Conservation (phyloP, 2,329 filamentous ascomycete species). For the Tolypocladium pustulatum region DNA sequence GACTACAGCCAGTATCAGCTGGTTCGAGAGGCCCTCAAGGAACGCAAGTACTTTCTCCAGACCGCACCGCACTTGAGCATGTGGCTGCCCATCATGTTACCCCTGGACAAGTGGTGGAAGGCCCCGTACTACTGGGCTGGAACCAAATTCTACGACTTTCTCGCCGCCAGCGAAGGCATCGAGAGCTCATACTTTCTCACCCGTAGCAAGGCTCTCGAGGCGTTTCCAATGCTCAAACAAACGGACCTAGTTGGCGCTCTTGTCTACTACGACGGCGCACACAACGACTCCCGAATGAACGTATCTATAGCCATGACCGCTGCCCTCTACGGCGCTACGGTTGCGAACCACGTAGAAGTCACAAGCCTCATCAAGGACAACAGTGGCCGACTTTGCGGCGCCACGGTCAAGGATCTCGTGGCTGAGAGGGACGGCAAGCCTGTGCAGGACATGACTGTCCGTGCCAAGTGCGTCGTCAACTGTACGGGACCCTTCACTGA, state of each 20-base stretch:
- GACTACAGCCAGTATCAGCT: conserved; percentile 65
- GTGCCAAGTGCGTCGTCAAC: conserved; percentile 75
- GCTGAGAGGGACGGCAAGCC: conserved; percentile 49
- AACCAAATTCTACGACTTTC: conserved; percentile 74
- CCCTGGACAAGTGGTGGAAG: conserved; percentile 67
- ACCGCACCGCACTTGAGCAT: conserved; percentile 63
- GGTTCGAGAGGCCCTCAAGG: conserved; percentile 62
- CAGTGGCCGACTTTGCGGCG: conserved; percentile 62
- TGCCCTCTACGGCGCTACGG: conserved; percentile 73
- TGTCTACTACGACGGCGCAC: conserved; percentile 85
- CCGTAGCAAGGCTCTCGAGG: conserved; percentile 74
- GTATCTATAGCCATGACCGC: conserved; percentile 81
- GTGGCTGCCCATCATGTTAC: conserved; percentile 69
- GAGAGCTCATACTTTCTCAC: conserved; percentile 85
- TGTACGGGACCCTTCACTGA: conserved; percentile 84
- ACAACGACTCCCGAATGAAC: conserved; percentile 91
- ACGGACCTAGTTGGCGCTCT: conserved; percentile 69
- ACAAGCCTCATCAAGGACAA: conserved; percentile 66
- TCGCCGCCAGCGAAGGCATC: conserved; percentile 78
- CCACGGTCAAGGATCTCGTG: conserved; percentile 61
- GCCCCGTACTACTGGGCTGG: conserved; percentile 68
- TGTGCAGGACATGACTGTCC: conserved; percentile 55
- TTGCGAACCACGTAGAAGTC: conserved; percentile 77
- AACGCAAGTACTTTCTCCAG: conserved; percentile 65
- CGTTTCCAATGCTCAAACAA: conserved; percentile 80